Evolutionary conservation across 169 alveolate genomes (phyloP), one percentile per base, ranked within the genome.

Genomic region (Plasmodium fragile): DNA sequence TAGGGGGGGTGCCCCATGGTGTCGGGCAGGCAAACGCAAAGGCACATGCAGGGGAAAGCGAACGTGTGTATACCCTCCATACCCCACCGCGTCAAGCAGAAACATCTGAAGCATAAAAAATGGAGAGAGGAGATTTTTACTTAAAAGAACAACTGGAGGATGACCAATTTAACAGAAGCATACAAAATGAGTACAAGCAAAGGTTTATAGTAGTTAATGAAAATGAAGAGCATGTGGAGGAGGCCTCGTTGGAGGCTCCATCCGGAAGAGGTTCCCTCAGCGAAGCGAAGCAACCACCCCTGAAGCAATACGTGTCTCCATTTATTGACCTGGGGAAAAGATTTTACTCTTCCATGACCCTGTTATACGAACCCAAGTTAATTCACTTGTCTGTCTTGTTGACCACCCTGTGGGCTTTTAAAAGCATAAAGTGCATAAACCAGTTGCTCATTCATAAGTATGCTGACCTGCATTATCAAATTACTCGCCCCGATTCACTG

Each of bases 331-430:
- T 85, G 25, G 93, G 80, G 34, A 85, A 85, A 36, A 82, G 39
- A 52, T 85, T 85, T 32, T 85, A 85, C 65, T 72, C 85, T 2
- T 75, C 93, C 1, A 1, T 85, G 18, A 85, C 78, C 0, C 28
- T 85, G 18, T 34, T 85, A 3, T 85, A 85, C 69, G 93, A 85
- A 85, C 93, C 93, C 16, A 85, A 85, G 41, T 52, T 85, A 75
- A 75, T 53, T 65, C 93, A 85, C 18, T 32, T 85, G 11, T 85
- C 93, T 6, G 39, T 85, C 13, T 53, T 85, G 41, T 16, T 85
- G 36, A 73, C 93, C 3, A 52, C 41, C 3, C 65, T 85, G 43
- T 85, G 93, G 93, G 93, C 71, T 30, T 85, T 75, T 49, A 85
- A 85, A 75, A 85, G 53, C 69, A 53, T 73, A 5, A 85, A 85